Base-by-base conservation (phyloP, 2,329 filamentous ascomycete species). In the Amphichorda felina region DNA sequence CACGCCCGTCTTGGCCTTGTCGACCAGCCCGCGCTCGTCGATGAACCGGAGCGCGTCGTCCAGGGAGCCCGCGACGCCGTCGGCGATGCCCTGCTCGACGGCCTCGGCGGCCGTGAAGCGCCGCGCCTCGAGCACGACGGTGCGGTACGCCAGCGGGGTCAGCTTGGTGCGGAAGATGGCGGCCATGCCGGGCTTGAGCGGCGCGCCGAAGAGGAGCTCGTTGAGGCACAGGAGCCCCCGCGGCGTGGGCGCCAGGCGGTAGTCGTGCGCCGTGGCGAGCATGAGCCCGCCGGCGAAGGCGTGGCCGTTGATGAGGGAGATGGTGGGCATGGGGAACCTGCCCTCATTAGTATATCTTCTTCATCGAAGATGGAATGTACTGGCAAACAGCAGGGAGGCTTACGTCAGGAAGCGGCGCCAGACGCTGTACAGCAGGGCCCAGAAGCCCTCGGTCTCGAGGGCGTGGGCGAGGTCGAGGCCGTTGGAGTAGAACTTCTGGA, bases 281-380 rank as follows among this genome's bases (percentile, higher is more conserved):
- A 91, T 88, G 41, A 88, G 64, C n/a, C 82, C 84, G 31, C 75
- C 84, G 5, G 84, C 85, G 54, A 87, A 91, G 37, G 79, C 75
- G 55, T 93, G 85, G 16, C 84, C 84, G 47, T 85, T 86, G 37
- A 89, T 50, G 8, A 87, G 64, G n/a, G 82, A 79, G 34, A 91
- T 58, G 3, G 83, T 91, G 17, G 84, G 84, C 82, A 88, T 86
- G 11, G 83, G 82, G 50, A 77, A 89, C 34, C 59, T 57, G 24
- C 15, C 11, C 13, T 27, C 15, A 13, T 27, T 27, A 13, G 26
- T 27, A 5, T 4, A 4, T 27, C 26, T 10, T 10, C n/a, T 17
- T 24, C 19, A 21, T n/a, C n/a, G n/a, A n/a, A n/a, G n/a, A n/a
- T n/a, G n/a, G n/a, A 26, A 8, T 17, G 17, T 31, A 31, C 11